Percentiles rank a stretch among this genome's conserved stretches.
Conservation (phyloP, 2,329 filamentous ascomycete species). For the Emmonsia crescens region DNA sequence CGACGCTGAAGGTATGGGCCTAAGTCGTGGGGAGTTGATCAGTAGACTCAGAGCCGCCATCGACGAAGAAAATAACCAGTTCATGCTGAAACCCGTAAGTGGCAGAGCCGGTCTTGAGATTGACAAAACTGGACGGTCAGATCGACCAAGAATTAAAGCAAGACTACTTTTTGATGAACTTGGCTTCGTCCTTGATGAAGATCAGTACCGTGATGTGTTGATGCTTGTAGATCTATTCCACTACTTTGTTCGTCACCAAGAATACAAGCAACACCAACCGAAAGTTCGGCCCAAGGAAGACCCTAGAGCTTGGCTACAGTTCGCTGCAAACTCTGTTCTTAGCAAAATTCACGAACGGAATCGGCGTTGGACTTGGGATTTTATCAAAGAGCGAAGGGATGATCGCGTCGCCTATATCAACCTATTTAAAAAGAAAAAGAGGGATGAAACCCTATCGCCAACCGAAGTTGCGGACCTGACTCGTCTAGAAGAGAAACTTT, state of each 20-base stretch:
- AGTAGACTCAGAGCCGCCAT: conserved; percentile 69
- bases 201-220: conserved; percentile 91
- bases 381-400: conserved; percentile 84
- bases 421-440: conserved; percentile 88
- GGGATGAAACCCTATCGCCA: conserved; percentile 55
- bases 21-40: conserved; percentile 64
- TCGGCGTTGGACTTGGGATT: conserved; percentile 88
- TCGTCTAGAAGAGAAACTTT: conserved; percentile 72
- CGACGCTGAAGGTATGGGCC: conserved; percentile 46
- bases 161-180: conserved; percentile 93
- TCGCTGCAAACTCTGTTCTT: conserved; percentile 79
- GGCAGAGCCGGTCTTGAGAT: conserved; percentile 90
- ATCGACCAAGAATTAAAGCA: conserved; percentile 78
- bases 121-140: conserved; percentile 76
- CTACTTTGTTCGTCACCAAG: conserved; percentile 94
- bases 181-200: conserved; percentile 90
- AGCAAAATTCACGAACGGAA: conserved; percentile 94
- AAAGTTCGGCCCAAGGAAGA: conserved; percentile 79
- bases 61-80: conserved; percentile 72
- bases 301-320: conserved; percentile 81
- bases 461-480: conserved; percentile 64
- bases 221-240: conserved; percentile 99
- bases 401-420: conserved; percentile 82
- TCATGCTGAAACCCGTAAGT: conserved; percentile 90
- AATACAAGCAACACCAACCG: conserved; percentile 88